Base-by-base conservation (phyloP, 164 flowering plant species). In the Stephania yunnanensis region DNA sequence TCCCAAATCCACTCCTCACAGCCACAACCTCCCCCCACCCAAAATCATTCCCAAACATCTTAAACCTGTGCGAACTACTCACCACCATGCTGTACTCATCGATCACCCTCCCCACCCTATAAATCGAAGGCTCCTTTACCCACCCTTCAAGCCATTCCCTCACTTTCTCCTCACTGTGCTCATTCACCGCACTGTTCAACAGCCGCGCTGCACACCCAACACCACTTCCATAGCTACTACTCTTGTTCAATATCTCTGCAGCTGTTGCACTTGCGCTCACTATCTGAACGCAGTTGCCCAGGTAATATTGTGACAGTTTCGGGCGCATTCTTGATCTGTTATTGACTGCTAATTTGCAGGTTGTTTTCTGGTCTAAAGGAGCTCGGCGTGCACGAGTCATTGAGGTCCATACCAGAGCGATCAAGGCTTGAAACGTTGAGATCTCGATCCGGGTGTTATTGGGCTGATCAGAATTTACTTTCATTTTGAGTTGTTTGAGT, bases 361-460 rank as follows among this genome's bases (percentile, higher is more conserved):
- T 73, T 10, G 87, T 86, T 11, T 46, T 45, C 70, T 80, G 77
- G 7, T 84, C 83, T 0, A 0, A 46, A 0, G 71, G 81, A 1
- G 77, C 46, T 5, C 44, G 13, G 1, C 90, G 84, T 0, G 80
- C 83, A 1, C 87, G 81, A 1, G 87, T 87, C 20, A 90, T 76
- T 52, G 82, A 82, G 74, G 87, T 81, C 93, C 93, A 90, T 0
- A 88, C 29, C 10, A 83, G 76, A 0, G 90, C 91, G 5, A 84
- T 75, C 72, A 90, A 25, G 46, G 93, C 83, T 71, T 90, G 90
- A 64, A 90, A 86, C 1, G 92, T 83, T 0, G 92, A 89, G 52
- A 90, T 90, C 17, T 55, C 17, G 20, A 12, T 19, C 6, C 17
- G 13, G 53, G 55, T 81, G 63, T 15, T 65, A 55, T 86, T 78